Evolutionary conservation across 202 grass and related monocot species (phyloP), one percentile per base, ranked within the genome.

Genomic region (Musa balbisiana): DNA sequence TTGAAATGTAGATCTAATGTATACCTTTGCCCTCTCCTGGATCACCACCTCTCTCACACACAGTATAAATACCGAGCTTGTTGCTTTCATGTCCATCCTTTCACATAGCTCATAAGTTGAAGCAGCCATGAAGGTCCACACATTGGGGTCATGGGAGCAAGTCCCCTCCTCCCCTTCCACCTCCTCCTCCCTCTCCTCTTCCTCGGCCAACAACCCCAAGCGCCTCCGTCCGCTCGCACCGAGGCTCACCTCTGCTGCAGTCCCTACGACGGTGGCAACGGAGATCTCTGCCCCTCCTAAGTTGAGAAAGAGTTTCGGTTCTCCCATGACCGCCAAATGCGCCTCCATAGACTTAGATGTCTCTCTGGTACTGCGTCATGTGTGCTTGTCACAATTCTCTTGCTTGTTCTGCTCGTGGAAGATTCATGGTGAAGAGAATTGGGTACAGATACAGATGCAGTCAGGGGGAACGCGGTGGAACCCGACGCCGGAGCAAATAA

Each of bases 401-500:
- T 43, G 4, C 33, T 43, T 43, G 33, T 6, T 43, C 33, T 43
- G 33, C 4, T 43, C n/a, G 10, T 16, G 12, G 25, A 54, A 69
- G 0, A 17, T 26, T 71, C 50, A 24, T 83, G 29, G 19, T 71
- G 33, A 43, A 43, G 33, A 43, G 33, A 43, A 50, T 73, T 69
- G 9, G 87, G 83, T 29, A 69, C 85, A 17, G 27, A 51, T 70
- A 17, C 49, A 52, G 67, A 81, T 83, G 49, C 43, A 75, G 49
- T 67, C 76, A 8, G 88, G 84, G 33, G 75, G 84, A 75, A 90
- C 92, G 50, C 68, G 93, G 22, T 97, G 93, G 93, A 92, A 90
- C 64, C 93, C 93, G 19, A 89, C 87, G 73, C 69, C 86, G 23
- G 93, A 89, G 66, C 93, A 97, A 83, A 90, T 97, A 84, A 85